Base-by-base conservation (phyloP, 1,284 basidiomycete species). In the Paramarasmius palmivorus region DNA sequence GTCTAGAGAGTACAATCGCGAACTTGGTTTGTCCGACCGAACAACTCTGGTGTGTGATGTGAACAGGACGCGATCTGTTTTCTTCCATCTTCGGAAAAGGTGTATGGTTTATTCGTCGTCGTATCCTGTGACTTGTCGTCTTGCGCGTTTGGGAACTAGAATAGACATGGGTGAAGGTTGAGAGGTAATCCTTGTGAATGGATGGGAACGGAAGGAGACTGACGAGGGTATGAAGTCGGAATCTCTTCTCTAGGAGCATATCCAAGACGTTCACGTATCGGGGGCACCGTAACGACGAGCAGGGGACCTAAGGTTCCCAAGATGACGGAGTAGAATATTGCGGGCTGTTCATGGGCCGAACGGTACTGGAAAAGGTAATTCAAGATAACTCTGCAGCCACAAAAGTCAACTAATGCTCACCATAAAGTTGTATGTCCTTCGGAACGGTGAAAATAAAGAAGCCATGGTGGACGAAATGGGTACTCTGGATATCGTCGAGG, bases 161-260 rank as follows among this genome's bases (percentile, higher is more conserved):
- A 26, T 41, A 39, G 57, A 17, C 10, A 40, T 10, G 15, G n/a
- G 34, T 20, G 19, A 25, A 15, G 3, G 12, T 25, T 12, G n/a
- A 19, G 25, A 39, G 3, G 12, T 4, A 41, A 34, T 15, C 42
- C 23, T 9, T 19, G 23, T 20, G 12, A 4, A 32, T 9, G 35
- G 8, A 39, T 37, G 34, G 38, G 40, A 37, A 35, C 34, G 29
- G 19, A 29, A n/a, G 56, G 26, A 17, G 23, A 79, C 93, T 68
- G 68, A 97, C 95, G 67, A 62, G 95, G 95, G 72, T 92, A 98
- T 25, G 90, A 83, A 12, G 87, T 86, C 9, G 95, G 95, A 50
- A 93, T 79, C 40, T 79, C 77, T 67, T 93, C 90, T 39, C 89
- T 73, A 3, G 83, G 83, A 62, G 79, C 80, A 70, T 88, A 95